These are phyloP conservation scores for Pseudogymnoascus sp. DNA, from an alignment of 2,329 filamentous ascomycete genomes.

Conservation along the genomic window DNA sequence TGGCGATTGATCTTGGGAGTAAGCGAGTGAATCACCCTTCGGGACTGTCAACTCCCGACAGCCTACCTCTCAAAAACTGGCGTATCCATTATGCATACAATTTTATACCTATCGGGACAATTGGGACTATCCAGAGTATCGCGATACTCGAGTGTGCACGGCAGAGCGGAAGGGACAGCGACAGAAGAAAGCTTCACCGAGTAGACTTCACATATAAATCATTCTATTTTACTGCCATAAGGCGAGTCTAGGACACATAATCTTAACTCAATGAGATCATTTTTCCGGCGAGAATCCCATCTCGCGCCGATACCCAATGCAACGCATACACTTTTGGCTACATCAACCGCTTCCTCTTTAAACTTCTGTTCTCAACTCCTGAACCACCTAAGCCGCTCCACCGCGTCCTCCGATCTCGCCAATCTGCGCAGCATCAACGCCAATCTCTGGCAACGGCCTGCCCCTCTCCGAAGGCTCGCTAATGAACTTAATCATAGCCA, in stretches of 20 bases:
- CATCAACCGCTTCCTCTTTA: not conserved
- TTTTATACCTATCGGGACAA: no score
- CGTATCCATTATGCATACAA: no score
- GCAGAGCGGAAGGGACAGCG: no score
- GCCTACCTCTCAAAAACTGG: no score
- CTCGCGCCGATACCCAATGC: slow-evolving; percentile 2
- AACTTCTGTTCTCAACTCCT: slow-evolving; percentile 7
- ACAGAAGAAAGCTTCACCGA: no score
- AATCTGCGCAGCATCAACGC: slow-evolving; percentile 11
- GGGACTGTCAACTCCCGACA: no score
- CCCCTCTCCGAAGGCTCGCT: slow-evolving; percentile 13
- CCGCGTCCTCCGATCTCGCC: slow-evolving; percentile 14
- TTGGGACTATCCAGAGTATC: no score
- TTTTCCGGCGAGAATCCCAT: slow-evolving; percentile 1
- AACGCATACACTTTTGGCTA: not conserved
- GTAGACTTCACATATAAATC: not conserved
- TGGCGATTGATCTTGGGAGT: no score
- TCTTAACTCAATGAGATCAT: slow-evolving; percentile 4
- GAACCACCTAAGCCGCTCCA: slow-evolving; percentile 7
- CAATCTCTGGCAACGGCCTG: slow-evolving; percentile 15
- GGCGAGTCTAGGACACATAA: not conserved
- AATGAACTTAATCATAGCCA: slow-evolving; percentile 19
- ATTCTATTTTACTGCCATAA: not conserved
- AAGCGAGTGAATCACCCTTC: no score
- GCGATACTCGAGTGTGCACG: no score